phyloP scores from a whole-genome alignment of 495 filamentous ascomycete species.

The Filosporella fistucella region DNA sequence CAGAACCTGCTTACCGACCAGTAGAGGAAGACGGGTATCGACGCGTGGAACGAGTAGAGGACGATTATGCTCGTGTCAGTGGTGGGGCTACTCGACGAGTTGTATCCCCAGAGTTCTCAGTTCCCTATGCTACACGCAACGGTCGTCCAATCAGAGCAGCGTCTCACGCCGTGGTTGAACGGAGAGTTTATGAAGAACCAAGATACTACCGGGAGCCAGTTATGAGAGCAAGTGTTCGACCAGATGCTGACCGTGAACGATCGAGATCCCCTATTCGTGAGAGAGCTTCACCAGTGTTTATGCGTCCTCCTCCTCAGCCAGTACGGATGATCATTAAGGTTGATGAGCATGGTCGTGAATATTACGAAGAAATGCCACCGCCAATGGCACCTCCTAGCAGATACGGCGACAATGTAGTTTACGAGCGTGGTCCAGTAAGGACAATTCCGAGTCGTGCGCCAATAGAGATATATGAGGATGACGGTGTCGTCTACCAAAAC shows the following conservation, averaged over 20 bases:
- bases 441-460: constrained; percentile 46
- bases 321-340: constrained; percentile 54
- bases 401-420: constrained; percentile 40
- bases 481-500: constrained; percentile 38
- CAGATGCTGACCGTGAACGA: constrained; percentile 48
- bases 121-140: constrained; percentile 38
- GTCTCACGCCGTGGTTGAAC: constrained; percentile 57
- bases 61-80: constrained; percentile 27
- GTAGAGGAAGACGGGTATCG: constrained; percentile 1
- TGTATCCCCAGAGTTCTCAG: constrained; percentile 43
- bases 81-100: constrained; percentile 42
- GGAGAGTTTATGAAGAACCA: constrained; percentile 38
- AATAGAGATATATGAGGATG: constrained; percentile 40
- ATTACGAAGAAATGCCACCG: constrained; percentile 48
- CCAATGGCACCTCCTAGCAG: constrained; percentile 34
- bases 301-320: constrained; percentile 52
- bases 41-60: constrained; percentile 32
- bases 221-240: constrained; percentile 34
- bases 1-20: constrained; percentile 16
- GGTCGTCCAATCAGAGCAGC: constrained; percentile 48
- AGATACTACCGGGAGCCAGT: constrained; percentile 51
- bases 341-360: constrained; percentile 68
- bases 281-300: constrained; percentile 40
- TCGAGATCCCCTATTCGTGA: constrained; percentile 56
- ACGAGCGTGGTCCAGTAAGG: constrained; percentile 41